phyloP scores from a whole-genome alignment of 2,329 filamentous ascomycete genomes.

The Ceratocystis variospora region DNA sequence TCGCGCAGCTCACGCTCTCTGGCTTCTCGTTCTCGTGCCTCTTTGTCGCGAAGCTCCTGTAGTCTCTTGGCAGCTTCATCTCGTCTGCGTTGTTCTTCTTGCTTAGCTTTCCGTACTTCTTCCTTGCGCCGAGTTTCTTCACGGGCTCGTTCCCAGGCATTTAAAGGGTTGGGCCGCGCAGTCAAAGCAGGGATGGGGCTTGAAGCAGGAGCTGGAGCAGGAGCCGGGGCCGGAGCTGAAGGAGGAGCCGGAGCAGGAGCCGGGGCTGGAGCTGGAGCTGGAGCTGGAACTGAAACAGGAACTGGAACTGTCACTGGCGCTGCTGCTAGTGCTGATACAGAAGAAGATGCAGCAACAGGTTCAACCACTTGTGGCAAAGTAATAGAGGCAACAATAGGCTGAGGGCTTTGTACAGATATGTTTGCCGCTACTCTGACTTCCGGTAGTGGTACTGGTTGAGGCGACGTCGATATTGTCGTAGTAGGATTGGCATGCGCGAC shows the following conservation, averaged over 20 bases:
- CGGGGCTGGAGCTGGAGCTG: background rate
- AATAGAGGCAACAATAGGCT: background rate
- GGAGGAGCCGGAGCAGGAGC: background rate
- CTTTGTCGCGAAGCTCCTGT: slow-evolving; percentile 43
- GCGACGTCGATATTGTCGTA: background rate
- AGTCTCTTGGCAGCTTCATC: slow-evolving; percentile 42
- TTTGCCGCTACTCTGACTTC: slow-evolving; percentile 1
- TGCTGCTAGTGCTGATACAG: background rate
- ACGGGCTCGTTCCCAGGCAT: slow-evolving; percentile 53
- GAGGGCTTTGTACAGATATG: background rate
- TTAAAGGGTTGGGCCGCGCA: slow-evolving; percentile 10
- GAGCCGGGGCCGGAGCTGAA: background rate
- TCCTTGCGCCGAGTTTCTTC: slow-evolving; percentile 52
- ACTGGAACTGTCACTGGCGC: background rate
- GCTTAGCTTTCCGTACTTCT: slow-evolving; percentile 47
- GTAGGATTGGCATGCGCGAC: background rate
- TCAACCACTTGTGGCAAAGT: background rate
- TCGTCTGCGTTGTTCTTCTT: slow-evolving; percentile 46
- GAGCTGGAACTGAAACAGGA: background rate
- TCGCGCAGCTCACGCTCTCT: slow-evolving; percentile 19
- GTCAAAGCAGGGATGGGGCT: background rate
- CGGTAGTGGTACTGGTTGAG: background rate
- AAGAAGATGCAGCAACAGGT: background rate
- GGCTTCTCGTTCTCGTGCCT: slow-evolving; percentile 37
- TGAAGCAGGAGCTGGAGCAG: background rate